Percentiles rank a stretch among this genome's conserved stretches.
Evolutionary conservation across 108 stramenopile genomes (phyloP).

Genomic region (Conticribra weissflogii): DNA sequence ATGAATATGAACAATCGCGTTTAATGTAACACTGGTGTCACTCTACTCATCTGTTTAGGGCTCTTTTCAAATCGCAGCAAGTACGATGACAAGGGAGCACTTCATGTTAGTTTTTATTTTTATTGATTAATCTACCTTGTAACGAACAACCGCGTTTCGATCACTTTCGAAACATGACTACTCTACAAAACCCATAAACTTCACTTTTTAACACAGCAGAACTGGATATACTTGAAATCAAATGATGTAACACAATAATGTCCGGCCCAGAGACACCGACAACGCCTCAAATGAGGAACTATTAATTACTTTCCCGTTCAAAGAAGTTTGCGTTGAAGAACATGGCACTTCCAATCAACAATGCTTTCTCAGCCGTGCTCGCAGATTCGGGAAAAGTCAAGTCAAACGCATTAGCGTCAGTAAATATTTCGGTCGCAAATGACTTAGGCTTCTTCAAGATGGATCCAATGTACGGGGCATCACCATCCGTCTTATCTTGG

Average conservation of each 20-base stretch:
- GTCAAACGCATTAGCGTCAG: constrained; percentile 67
- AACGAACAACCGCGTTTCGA: too few species aligned
- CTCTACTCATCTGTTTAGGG: too few species aligned
- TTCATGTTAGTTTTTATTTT: not conserved
- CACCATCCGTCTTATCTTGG: constrained; percentile 52
- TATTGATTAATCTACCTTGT: too few species aligned
- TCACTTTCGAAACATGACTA: too few species aligned
- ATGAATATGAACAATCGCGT: too few species aligned
- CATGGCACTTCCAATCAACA: constrained; percentile 63
- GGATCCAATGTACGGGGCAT: constrained; percentile 55
- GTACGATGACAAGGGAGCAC: not conserved
- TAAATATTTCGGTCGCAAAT: constrained; percentile 58
- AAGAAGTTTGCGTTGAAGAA: constrained; percentile 76
- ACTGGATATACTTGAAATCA: not conserved
- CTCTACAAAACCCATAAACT: not conserved
- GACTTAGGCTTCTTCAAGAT: constrained; percentile 66
- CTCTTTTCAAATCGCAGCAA: too few species aligned
- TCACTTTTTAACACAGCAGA: not conserved
- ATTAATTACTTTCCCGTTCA: constrained; percentile 40
- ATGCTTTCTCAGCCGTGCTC: constrained; percentile 63
- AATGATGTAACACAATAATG: too few species aligned
- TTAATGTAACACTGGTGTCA: too few species aligned
- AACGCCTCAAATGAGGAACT: not conserved
- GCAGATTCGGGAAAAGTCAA: constrained; percentile 65
- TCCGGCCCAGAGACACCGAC: too few species aligned